Base-by-base conservation (phyloP, 257 asterid genomes). In the Forsythia suspensa region DNA sequence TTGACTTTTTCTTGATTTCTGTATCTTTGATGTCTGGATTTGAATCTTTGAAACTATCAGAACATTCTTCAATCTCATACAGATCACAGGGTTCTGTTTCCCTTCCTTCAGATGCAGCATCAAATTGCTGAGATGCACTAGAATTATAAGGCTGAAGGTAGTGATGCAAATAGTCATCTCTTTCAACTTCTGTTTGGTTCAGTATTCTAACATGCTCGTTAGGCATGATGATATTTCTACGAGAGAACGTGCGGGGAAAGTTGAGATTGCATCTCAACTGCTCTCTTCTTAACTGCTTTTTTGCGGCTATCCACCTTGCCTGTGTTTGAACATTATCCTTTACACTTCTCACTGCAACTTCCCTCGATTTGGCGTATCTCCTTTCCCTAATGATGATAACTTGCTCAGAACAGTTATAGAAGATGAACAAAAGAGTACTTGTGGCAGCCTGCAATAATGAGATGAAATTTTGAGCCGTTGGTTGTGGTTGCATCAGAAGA, bases 281-380 rank as follows among this genome's bases (percentile, higher is more conserved):
- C 97, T 84, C 84, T 86, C 83, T 87, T 90, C 74, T 37, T 84
- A 37, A 92, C 86, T 36, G 94, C 93, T 6, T 85, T 83, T 86
- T 90, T 52, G 97, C 93, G 61, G 92, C 82, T 80, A 84, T 72
- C 98, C 98, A 94, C 80, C 81, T 89, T 70, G 89, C 91, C 72
- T 87, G 92, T 67, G 97, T 97, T 81, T 88, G 97, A 57, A 79
- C 91, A 37, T 85, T 90, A 76, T 90, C 92, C 88, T 85, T 86
- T 20, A 88, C 91, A 68, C 89, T 93, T 83, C 88, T 90, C 68
- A 88, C 96, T 15, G 96, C 98, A 68, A 87, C 95, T 85, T 91
- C 97, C 85, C 98, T 90, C 72, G 98, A 91, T 80, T 90, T 89
- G 65, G 98, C 88, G 24, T 82, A 88, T 84, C 96, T 88, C 82